Evolutionary conservation across 371 early-diverging fungal species (phyloP).

Genomic region (Mucor plumbeus): DNA sequence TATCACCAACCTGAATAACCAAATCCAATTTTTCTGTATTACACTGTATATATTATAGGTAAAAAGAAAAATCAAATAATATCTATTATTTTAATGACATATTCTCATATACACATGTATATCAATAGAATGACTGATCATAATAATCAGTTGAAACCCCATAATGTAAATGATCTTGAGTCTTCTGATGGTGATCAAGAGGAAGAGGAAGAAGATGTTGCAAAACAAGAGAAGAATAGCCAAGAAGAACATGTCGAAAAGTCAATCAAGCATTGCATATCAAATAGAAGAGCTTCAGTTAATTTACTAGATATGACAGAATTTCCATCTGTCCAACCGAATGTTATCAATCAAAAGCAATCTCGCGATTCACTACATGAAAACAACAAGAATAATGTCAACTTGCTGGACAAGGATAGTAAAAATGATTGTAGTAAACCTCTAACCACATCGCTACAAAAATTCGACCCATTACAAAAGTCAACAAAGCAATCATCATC

Average conservation of each 20-base stretch:
- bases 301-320: slow-evolving; percentile 22
- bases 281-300: slow-evolving; percentile 8
- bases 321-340: slow-evolving; percentile 9
- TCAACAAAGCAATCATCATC: not conserved
- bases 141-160: not conserved
- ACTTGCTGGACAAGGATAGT: slow-evolving; percentile 1
- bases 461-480: slow-evolving; percentile 15
- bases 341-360: slow-evolving; percentile 1
- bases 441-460: not conserved
- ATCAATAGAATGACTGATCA: not conserved
- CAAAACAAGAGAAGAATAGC: not conserved
- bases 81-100: not conserved
- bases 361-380: not conserved
- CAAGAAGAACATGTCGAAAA: not conserved
- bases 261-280: not conserved
- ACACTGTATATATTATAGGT: slow-evolving; percentile 5
- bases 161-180: not conserved
- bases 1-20: not conserved
- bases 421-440: not conserved
- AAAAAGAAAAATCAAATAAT: not conserved
- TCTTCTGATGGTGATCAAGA: not conserved
- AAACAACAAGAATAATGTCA: not conserved
- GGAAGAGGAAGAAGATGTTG: not conserved
- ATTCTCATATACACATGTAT: not conserved
- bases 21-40: not conserved